A percentile compares a stretch with the other conserved stretches of the same genome.
phyloP scores from a whole-genome alignment of 2,329 filamentous ascomycete genomes.

The Verticillium klebahnii region DNA sequence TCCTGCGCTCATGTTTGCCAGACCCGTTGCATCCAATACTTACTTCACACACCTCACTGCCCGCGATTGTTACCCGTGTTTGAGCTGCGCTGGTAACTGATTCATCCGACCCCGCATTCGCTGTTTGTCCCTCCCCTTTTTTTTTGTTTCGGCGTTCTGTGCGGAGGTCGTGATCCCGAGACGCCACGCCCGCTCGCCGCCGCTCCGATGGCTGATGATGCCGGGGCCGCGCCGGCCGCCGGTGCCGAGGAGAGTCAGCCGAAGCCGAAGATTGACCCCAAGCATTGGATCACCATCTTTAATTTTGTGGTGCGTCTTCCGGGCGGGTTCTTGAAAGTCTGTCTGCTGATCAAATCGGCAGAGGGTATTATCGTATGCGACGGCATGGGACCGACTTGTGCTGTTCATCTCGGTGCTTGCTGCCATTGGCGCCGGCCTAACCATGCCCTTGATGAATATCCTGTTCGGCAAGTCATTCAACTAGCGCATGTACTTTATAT shows the following conservation, averaged over 20 bases:
- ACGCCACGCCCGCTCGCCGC: neutral
- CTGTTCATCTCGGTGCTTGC: conserved; percentile 22
- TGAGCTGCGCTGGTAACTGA: neutral
- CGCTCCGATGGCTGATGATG: neutral
- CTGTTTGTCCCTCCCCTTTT: neutral
- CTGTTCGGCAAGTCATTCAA: conserved; percentile 23
- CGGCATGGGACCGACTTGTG: conserved; percentile 22
- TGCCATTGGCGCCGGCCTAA: conserved; percentile 26
- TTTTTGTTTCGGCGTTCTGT: neutral
- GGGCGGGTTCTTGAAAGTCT: neutral
- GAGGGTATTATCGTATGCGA: conserved; percentile 23
- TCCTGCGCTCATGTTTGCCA: neutral
- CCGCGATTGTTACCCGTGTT: neutral
- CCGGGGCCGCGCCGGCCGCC: neutral
- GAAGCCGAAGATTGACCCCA: conserved; percentile 1
- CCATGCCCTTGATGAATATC: conserved; percentile 31
- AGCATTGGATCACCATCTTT: conserved; percentile 7
- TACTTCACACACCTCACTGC: neutral
- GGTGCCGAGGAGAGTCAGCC: neutral
- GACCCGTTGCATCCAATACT: neutral
- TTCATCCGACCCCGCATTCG: neutral
- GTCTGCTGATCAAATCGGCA: neutral
- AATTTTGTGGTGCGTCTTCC: conserved; percentile 10
- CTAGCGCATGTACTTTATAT: neutral
- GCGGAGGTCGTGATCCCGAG: neutral